Evolutionary conservation across 225 moss, liverwort and hornwort genomes (phyloP).

Genomic region (Asterella californica): DNA sequence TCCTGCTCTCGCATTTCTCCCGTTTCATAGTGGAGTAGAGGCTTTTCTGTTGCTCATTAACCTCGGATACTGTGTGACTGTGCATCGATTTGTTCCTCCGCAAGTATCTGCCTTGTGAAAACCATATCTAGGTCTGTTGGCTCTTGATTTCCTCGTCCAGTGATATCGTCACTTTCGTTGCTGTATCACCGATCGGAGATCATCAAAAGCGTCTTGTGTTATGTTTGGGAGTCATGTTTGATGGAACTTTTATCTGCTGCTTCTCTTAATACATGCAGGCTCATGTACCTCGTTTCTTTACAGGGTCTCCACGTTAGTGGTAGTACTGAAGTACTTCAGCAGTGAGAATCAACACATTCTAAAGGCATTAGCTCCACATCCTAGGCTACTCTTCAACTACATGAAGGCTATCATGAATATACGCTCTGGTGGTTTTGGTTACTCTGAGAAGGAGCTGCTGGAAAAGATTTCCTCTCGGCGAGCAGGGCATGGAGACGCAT

Average conservation of each 20-base stretch:
- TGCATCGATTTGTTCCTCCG: too few species aligned
- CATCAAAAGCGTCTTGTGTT: not conserved
- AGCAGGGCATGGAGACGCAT: slow-evolving; percentile 10
- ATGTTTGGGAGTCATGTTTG: not conserved
- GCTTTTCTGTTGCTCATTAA: not conserved
- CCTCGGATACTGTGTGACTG: too few species aligned
- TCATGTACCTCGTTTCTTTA: slow-evolving; percentile 8
- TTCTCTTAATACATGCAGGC: not conserved
- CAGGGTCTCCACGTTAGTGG: slow-evolving; percentile 54
- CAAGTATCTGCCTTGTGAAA: not conserved
- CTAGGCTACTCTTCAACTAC: slow-evolving; percentile 69
- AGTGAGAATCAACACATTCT: slow-evolving; percentile 63
- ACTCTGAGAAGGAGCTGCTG: slow-evolving; percentile 33
- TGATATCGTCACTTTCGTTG: not conserved
- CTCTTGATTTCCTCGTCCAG: not conserved
- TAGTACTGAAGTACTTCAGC: slow-evolving; percentile 79
- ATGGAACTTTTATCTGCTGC: not conserved
- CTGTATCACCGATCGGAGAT: not conserved
- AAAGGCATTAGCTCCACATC: slow-evolving; percentile 59
- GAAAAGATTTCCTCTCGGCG: slow-evolving; percentile 26
- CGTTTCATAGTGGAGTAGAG: not conserved
- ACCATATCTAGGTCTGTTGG: too few species aligned
- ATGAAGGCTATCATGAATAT: slow-evolving; percentile 86
- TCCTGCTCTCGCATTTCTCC: too few species aligned
- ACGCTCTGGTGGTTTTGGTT: slow-evolving; percentile 55